Evolutionary conservation across 1,284 basidiomycete species (phyloP), one percentile per base, ranked within the genome.

Genomic region (Malassezia furfur): DNA sequence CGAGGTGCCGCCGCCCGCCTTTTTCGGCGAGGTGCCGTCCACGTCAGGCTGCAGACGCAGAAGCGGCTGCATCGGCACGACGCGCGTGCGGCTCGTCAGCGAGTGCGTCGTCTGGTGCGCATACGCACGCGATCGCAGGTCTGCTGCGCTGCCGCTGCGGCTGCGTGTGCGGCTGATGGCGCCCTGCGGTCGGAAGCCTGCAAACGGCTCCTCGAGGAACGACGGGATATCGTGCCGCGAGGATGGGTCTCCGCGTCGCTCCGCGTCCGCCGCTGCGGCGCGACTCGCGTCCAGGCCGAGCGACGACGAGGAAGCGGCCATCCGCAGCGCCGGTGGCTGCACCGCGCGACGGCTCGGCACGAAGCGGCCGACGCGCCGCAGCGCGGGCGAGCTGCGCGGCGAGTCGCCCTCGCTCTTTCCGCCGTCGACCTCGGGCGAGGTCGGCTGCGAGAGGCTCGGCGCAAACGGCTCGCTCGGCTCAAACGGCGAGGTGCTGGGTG

Each of bases 311-410:
- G 54, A 56, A 6, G 44, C 44, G 14, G 49, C 41, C 8, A 48
- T 50, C 2, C 49, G 44, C 21, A 52, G 46, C 8, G 54, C n/a
- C 7, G 31, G 41, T 5, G 28, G 36, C n/a, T 41, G 49, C 31
- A 35, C 44, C 5, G 10, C 31, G 32, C 10, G 36, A 17, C n/a
- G 21, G 17, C 15, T 31, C 14, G 22, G 44, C 1, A 48, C 37
- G 34, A 57, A 50, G 37, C 41, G 49, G 2, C 54, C 50, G 30
- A 57, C 54, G n/a, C 54, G 48, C 15, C 54, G 49, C 11, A 57
- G 36, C 12, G 34, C 49, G 2, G 54, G 54, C 12, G 54, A 48
- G 17, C 14, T n/a, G 5, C n/a, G 28, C 8, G 48, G 41, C 5
- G 49, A 50, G 5, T 32, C 40, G 6, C 3, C 15, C 14, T 36